phyloP scores from a whole-genome alignment of 305 asterid genomes.

The Fraxinus baroniana region DNA sequence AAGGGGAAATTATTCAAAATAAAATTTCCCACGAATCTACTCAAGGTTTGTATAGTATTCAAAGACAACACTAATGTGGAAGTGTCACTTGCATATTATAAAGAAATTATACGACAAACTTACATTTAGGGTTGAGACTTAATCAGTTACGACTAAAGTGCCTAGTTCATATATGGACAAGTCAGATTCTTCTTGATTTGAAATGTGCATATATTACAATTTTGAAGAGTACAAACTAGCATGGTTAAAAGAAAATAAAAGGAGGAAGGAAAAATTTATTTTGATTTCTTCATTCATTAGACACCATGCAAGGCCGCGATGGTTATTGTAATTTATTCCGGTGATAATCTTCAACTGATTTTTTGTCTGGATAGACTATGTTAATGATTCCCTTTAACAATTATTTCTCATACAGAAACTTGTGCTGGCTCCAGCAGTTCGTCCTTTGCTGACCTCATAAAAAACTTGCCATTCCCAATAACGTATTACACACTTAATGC shows the following conservation, averaged over 20 bases:
- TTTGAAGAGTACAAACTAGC: not conserved
- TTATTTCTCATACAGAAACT: conserved; percentile 36
- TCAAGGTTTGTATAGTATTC: conserved; percentile 43
- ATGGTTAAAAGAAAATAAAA: not conserved
- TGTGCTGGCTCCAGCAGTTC: conserved; percentile 32
- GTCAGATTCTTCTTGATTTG: not conserved
- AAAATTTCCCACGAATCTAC: conserved; percentile 41
- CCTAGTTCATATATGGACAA: too few species aligned
- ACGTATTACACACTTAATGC: conserved; percentile 72
- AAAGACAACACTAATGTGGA: conserved; percentile 1
- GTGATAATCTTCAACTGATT: conserved; percentile 11
- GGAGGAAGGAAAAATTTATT: not conserved
- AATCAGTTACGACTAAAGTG: not conserved
- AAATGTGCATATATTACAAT: not conserved
- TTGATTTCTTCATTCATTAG: conserved; percentile 6
- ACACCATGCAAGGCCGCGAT: not conserved
- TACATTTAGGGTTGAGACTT: not conserved
- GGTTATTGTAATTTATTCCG: not conserved
- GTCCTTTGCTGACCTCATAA: conserved; percentile 37
- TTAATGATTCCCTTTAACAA: conserved; percentile 3
- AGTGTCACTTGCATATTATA: not conserved
- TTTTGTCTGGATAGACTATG: conserved; percentile 11
- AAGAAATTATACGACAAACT: not conserved
- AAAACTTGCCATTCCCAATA: conserved; percentile 69
- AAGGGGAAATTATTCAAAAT: conserved; percentile 39